Evolutionary conservation across 1,284 basidiomycete genomes (phyloP), one percentile per base, ranked within the genome.

Genomic region (Ceratobasidium sp.): DNA sequence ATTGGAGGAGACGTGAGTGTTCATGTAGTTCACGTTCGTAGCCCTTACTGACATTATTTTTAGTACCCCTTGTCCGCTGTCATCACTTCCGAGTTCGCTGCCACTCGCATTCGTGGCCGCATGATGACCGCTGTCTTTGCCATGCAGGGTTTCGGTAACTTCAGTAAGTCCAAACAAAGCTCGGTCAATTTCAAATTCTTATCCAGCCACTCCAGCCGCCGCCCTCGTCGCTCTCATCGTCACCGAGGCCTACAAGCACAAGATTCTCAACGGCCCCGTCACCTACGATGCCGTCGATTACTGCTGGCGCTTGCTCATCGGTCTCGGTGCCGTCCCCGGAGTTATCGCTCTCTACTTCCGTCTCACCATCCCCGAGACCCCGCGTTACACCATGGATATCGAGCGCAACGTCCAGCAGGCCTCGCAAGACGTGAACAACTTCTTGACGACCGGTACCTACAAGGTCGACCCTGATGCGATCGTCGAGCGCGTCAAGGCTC

Each of bases 371-470:
- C 81, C 84, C 74, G 85, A 85, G 78, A 85, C 85, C 14, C 78
- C 93, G 46, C 91, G 93, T 77, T 96, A 92, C 86, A 95, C 93
- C 74, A 93, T 95, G 89, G 93, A 95, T 82, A 88, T 95, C 77
- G 92, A 95, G 82, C 89, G 92, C 74, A 93, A 95, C 82, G 86
- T 94, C 75, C 84, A 87, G 77, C 89, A 91, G 78, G 92, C 92
- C 11, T 78, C 87, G 14, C 82, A 85, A 67, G 91, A 93, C 79
- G 90, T 91, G 76, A 83, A 87, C 74, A 85, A 86, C 46, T 89
- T 92, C 78, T 81, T 94, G 66, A 83, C 85, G 49, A 84, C 83
- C n/a, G 82, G 81, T 47, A 81, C 80, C 7, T 87, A 83, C 80
- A 81, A 82, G 18, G 82, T 84, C 69, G 87, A 92, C 78, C 85